A percentile compares a stretch with the other conserved stretches of the same genome.
These are phyloP conservation scores for Cordyceps fumosorosea DNA, from an alignment of 2,329 filamentous ascomycete genomes.

Conservation along the genomic window DNA sequence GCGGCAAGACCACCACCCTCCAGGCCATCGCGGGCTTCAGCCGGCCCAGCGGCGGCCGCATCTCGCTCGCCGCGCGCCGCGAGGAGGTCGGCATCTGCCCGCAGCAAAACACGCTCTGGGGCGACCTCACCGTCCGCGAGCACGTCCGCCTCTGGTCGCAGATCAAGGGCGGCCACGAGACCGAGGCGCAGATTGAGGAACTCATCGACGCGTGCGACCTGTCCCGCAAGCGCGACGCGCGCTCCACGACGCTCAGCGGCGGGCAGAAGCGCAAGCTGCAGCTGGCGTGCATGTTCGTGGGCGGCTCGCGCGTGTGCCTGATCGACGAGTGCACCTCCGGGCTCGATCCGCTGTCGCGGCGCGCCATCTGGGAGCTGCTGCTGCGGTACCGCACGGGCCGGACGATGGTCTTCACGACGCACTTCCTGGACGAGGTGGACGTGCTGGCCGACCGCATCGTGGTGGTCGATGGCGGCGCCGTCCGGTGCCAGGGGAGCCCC, in stretches of 20 bases:
- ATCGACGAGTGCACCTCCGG: slow-evolving; percentile 64
- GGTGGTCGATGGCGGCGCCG: slow-evolving; percentile 55
- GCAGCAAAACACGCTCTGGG: slow-evolving; percentile 64
- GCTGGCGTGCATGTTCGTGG: slow-evolving; percentile 61
- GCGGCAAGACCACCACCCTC: slow-evolving; percentile 64
- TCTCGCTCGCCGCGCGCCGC: slow-evolving; percentile 47
- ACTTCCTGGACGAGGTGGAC: slow-evolving; percentile 68
- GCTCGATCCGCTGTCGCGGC: slow-evolving; percentile 57
- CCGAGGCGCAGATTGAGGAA: slow-evolving; percentile 39
- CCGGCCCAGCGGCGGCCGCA: slow-evolving; percentile 51
- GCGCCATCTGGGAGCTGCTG: slow-evolving; percentile 66
- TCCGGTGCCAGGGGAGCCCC: slow-evolving; percentile 56
- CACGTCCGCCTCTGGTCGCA: slow-evolving; percentile 58
- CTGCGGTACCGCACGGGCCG: slow-evolving; percentile 54
- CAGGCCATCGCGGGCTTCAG: slow-evolving; percentile 61
- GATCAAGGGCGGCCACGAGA: slow-evolving; percentile 43
- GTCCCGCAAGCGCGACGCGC: slow-evolving; percentile 46
- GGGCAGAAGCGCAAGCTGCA: slow-evolving; percentile 8
- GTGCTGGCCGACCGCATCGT: slow-evolving; percentile 62
- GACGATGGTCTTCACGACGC: slow-evolving; percentile 61
- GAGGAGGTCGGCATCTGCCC: slow-evolving; percentile 50
- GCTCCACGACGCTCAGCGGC: slow-evolving; percentile 42
- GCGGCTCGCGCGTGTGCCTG: slow-evolving; percentile 60
- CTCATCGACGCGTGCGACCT: slow-evolving; percentile 56
- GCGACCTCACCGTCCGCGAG: slow-evolving; percentile 57